A percentile compares a stretch with the other conserved stretches of the same genome.
Conservation (phyloP, 176 grass and related monocot genomes). For the Avena insularis region DNA sequence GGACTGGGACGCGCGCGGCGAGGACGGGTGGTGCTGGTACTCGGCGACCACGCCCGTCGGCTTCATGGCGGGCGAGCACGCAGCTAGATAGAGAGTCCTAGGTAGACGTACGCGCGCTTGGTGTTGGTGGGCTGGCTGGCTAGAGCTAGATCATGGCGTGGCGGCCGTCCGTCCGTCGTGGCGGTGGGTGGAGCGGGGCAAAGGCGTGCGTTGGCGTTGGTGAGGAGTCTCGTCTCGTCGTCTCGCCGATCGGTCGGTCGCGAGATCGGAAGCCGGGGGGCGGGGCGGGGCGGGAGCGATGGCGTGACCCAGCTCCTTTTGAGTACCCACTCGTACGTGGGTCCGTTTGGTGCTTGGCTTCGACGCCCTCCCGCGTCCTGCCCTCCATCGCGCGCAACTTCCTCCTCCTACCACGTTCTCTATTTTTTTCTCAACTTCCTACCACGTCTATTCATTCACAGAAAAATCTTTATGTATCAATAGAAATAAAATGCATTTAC, state of each 20-base stretch:
- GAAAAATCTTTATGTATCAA: too few relatives aligned
- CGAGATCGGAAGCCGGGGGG: conserved; percentile 1
- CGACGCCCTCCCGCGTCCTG: background rate
- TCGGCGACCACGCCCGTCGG: background rate
- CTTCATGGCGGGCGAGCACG: background rate
- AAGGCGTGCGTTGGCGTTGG: background rate
- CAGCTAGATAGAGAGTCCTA: background rate
- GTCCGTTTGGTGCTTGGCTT: background rate
- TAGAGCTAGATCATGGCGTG: background rate
- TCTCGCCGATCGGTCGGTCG: background rate
- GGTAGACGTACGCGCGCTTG: too few relatives aligned
- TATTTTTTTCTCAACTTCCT: too few relatives aligned
- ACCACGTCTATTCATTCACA: too few relatives aligned
- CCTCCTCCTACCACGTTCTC: too few relatives aligned
- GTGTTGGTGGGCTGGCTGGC: background rate
- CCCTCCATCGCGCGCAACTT: too few relatives aligned
- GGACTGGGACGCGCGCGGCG: background rate
- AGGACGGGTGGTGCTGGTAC: background rate
- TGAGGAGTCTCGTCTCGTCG: background rate
- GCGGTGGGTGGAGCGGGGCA: background rate
- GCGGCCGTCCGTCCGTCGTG: too few relatives aligned
- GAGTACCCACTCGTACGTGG: background rate
- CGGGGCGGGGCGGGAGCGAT: background rate
- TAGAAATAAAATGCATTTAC: too few relatives aligned
- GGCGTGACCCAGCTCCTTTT: background rate